Evolutionary conservation across 805 yeast genomes (phyloP), one percentile per base, ranked within the genome.

Genomic region (Lachancea thermotolerans): DNA sequence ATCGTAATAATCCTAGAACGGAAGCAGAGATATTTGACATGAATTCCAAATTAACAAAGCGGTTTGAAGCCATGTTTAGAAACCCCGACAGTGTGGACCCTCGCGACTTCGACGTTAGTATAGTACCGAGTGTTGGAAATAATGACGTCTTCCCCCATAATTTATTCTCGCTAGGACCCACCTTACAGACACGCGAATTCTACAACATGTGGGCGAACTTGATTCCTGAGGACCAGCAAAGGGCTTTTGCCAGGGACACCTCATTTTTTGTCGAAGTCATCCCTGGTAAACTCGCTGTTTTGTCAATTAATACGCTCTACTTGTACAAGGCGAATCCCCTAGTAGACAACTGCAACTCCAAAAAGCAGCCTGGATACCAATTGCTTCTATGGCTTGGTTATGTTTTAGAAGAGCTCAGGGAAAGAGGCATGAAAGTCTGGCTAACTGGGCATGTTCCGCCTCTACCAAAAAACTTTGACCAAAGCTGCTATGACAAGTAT

Each of bases 141-240:
- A 87, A 87, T 58, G 95, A 88, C 60, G 95, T 87, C 2, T 87
- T 79, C 60, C 95, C 96, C 0, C 96, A 87, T 66, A 87, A 87
- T 58, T 67, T 87, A 60, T 84, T 85, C 62, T 77, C 91, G 0
- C 78, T 88, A 0, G 96, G 96, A 0, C 95, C 96, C 12, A 85
- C 95, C n/a, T 65, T 84, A 49, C 95, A 86, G 61, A 87, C 95
- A 0, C 69, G 93, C 57, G 90, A 85, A 62, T 65, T 85, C 62
- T 82, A 70, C 65, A 74, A 73, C 49, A 79, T 86, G 41, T 87
- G 95, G 95, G 68, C 78, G 40, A 67, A 72, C 48, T 84, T 79
- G 54, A 71, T 88, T 11, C 95, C 96, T 8, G 79, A 81, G 51
- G 81, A 80, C 43, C 95, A 87, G 61, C 71, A 81, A 59, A 87